Evolutionary conservation across 352 stramenopile genomes (phyloP).

Genomic region (Pythium scleroteichum): DNA sequence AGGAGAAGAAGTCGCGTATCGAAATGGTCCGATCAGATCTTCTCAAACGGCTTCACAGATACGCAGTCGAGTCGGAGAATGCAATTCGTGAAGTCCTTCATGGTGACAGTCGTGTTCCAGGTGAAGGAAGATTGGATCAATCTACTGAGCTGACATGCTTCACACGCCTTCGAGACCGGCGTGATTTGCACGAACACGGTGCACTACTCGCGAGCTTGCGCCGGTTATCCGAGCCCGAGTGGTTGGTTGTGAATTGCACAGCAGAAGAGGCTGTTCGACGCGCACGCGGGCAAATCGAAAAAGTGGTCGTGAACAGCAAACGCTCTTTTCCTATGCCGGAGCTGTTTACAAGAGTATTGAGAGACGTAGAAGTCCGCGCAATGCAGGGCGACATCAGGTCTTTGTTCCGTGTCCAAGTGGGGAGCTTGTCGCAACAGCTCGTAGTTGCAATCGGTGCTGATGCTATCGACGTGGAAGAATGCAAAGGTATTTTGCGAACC

Average conservation of each 20-base stretch:
- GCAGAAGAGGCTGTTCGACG: background rate
- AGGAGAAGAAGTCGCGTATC: background rate
- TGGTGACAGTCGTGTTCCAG: too few species aligned
- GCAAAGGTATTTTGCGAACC: slow-evolving; percentile 1
- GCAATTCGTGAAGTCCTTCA: too few species aligned
- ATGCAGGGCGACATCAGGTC: background rate
- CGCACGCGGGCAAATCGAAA: background rate
- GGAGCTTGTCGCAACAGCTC: too few species aligned
- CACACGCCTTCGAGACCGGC: too few species aligned
- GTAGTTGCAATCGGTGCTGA: background rate
- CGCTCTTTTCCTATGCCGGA: slow-evolving; percentile 17
- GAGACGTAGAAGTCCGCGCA: background rate
- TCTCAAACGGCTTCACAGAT: background rate
- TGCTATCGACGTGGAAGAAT: background rate
- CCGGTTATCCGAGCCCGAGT: background rate
- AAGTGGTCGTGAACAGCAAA: slow-evolving; percentile 1
- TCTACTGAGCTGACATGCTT: too few species aligned
- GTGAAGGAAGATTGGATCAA: too few species aligned
- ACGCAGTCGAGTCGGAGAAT: background rate
- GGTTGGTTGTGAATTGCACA: slow-evolving; percentile 11
- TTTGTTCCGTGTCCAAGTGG: too few species aligned
- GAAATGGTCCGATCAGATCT: background rate
- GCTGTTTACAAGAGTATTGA: slow-evolving; percentile 1
- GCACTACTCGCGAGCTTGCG: background rate
- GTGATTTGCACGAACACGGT: background rate